These are phyloP conservation scores for Hyphodiscus sp. DNA, from an alignment of 2,329 filamentous ascomycete genomes.

Conservation along the genomic window DNA sequence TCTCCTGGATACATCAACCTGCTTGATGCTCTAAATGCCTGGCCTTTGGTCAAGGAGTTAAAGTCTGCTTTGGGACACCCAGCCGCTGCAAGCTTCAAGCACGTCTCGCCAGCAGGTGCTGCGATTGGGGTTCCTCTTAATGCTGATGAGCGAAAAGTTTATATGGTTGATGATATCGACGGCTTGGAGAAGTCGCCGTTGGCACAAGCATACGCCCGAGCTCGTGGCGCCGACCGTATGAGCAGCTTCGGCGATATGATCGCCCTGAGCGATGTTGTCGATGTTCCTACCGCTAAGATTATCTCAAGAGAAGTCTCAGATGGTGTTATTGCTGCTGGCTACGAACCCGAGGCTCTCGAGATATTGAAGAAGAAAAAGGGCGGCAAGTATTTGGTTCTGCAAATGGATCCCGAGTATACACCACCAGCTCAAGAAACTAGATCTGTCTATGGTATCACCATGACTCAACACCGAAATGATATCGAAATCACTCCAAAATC, in stretches of 20 bases:
- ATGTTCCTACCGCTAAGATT: constrained; percentile 91
- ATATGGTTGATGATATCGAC: constrained; percentile 94
- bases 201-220: constrained; percentile 92
- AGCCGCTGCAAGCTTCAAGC: constrained; percentile 97
- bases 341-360: constrained; percentile 76
- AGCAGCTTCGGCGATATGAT: constrained; percentile 97
- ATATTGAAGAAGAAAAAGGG: constrained; percentile 98
- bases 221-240: constrained; percentile 95
- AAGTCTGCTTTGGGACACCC: constrained; percentile 81
- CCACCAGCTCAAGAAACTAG: constrained; percentile 71
- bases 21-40: constrained; percentile 91
- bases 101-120: constrained; percentile 93
- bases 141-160: constrained; percentile 88
- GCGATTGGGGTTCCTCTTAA: constrained; percentile 86
- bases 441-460: constrained; percentile 82
- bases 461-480: constrained; percentile 91
- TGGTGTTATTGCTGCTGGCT: constrained; percentile 87
- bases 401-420: constrained; percentile 85
- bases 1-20: constrained; percentile 96
- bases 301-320: constrained; percentile 98
- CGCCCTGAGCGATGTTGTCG: constrained; percentile 83
- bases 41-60: constrained; percentile 94
- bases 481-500: constrained; percentile 77
- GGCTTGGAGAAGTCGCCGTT: constrained; percentile 80
- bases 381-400: constrained; percentile 89